Base-by-base conservation (phyloP, 768 basidiomycete species). In the Lanmaoa rubissima region DNA sequence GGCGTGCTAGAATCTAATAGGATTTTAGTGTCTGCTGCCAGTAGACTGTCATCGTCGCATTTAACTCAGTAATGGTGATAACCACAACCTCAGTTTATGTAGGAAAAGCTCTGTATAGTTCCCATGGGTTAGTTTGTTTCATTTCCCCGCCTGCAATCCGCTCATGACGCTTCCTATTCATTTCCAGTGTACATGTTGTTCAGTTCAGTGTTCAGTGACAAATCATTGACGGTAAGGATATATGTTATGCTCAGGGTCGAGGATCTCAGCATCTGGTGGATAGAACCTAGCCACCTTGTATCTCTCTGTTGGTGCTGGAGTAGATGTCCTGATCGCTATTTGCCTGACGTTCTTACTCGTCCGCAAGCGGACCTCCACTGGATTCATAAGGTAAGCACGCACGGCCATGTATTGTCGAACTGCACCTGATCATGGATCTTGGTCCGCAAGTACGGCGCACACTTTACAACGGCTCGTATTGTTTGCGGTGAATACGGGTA, bases 401-500 rank as follows among this genome's bases (percentile, higher is more conserved):
- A 35, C 6, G 28, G 28, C 28, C 6, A 28, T 19, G 34, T 36
- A 9, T 10, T 35, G 17, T 35, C n/a, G 48, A 17, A 44, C 16
- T 14, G 5, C 8, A 40, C 13, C 24, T 55, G 43, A 61, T 19
- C 6, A 32, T 19, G 11, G n/a, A 21, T 26, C 6, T 36, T 34
- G 19, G 17, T n/a, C 1, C 9, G 11, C 28, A 53, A 65, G 64
- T 5, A 63, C 54, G 5, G 19, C n/a, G 5, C 35, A 50, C 42
- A 26, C 47, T 14, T 36, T 66, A 13, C 56, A 56, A 36, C 54
- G 54, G 21, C 45, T 66, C 5, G 35, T 28, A 2, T 24, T 64
- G 3, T 63, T 66, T 14, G 46, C 56, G 0, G 42, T 66, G 16
- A 64, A 64, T 2, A 55, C 46, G 0, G 75, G 81, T 1, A 75